These are phyloP conservation scores for Termitomyces sp. DNA, from an alignment of 768 basidiomycete genomes.

Conservation along the genomic window DNA sequence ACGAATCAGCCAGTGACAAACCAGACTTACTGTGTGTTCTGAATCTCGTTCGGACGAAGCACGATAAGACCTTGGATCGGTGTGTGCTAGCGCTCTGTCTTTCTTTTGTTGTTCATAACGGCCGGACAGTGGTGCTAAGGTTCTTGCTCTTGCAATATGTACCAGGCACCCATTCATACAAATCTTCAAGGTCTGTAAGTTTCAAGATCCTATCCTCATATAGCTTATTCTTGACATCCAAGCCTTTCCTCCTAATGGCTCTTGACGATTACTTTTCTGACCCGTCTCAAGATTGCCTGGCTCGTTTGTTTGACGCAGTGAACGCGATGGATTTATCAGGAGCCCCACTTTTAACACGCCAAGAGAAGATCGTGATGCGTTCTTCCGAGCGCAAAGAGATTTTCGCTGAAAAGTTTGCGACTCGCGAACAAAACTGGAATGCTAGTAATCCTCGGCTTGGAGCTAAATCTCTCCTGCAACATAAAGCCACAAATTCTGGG, in stretches of 20 bases:
- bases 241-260: slow-evolving; percentile 93
- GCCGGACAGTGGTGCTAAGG: slow-evolving; percentile 75
- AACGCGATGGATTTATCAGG: slow-evolving; percentile 87
- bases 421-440: slow-evolving; percentile 20
- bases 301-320: slow-evolving; percentile 87
- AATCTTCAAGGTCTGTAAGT: slow-evolving; percentile 74
- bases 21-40: slow-evolving; percentile 79
- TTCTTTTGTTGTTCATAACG: neutral
- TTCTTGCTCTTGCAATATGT: slow-evolving; percentile 93
- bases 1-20: slow-evolving; percentile 23
- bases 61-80: slow-evolving; percentile 81
- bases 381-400: slow-evolving; percentile 89
- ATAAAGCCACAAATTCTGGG: slow-evolving; percentile 49
- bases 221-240: neutral
- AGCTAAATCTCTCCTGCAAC: slow-evolving; percentile 28
- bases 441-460: slow-evolving; percentile 20
- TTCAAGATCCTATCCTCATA: neutral
- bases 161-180: slow-evolving; percentile 93
- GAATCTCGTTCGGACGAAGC: slow-evolving; percentile 88
- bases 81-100: slow-evolving; percentile 27
- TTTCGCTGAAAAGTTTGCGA: slow-evolving; percentile 77
- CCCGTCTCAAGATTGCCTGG: slow-evolving; percentile 87
- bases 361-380: slow-evolving; percentile 88
- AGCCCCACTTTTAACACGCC: slow-evolving; percentile 72
- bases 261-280: slow-evolving; percentile 91